Base-by-base conservation (phyloP, 2,329 filamentous ascomycete species). In the Neonectria hederae region DNA sequence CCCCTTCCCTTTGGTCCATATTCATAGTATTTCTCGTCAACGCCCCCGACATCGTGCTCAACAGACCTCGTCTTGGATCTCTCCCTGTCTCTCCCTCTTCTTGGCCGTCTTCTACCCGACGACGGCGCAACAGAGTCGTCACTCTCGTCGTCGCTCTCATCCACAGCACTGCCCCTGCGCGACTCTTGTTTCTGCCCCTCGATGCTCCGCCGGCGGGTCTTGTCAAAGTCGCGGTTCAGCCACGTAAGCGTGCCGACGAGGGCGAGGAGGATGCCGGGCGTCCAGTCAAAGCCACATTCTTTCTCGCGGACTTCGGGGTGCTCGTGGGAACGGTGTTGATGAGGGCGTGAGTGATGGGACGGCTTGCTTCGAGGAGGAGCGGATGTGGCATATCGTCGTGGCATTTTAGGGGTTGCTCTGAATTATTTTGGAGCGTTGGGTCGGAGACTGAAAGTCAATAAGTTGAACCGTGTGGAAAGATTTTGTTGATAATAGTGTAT, bases 211-310 rank as follows among this genome's bases (percentile, higher is more conserved):
- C 48, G 26, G 2, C 49, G 21, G 19, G 60, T 55, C 40, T 65
- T 66, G 11, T 73, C 64, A 30, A 73, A 78, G 64, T 83, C 79
- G 65, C 81, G 77, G 62, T 79, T 78, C 69, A 81, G 79, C n/a
- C 73, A 70, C 1, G 79, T 69, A 14, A 76, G 70, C 19, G 77
- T 72, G 6, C 77, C 79, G 17, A 79, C 68, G 24, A 80, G 69
- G 8, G 77, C 78, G 2, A 84, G 76, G 19, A 75, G 72, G 32
- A 83, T 62, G 60, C 77, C 80, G 30, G 79, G 77, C 5, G 73
- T 76, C 78, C 81, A 83, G 58, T 78, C 77, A 71, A 83, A 84
- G 32, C 77, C 78, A 5, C 67, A 58, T 28, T 70, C 67, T 40
- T 63, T 69, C 59, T 83, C 82, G 65, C 78, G 77, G 24, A 38